phyloP scores from a whole-genome alignment of 2,329 filamentous ascomycete genomes.

The Ophiocordyceps camponoti-floridani region DNA sequence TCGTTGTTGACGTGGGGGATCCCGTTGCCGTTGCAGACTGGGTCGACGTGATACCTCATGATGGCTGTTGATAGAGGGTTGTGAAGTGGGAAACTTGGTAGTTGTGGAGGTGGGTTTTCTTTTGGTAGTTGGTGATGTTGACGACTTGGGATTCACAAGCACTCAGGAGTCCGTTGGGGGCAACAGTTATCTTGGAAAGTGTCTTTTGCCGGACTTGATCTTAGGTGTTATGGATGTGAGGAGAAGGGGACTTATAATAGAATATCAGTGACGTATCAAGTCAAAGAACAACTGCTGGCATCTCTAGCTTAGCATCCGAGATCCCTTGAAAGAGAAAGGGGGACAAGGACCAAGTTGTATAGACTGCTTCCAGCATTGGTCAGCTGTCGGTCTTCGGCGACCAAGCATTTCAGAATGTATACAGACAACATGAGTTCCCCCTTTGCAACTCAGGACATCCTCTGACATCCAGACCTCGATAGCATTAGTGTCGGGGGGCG shows the following conservation, averaged over 20 bases:
- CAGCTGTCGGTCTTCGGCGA: not conserved
- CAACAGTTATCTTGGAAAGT: not conserved
- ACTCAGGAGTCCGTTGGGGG: not conserved
- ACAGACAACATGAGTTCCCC: not conserved
- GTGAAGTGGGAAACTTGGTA: not conserved
- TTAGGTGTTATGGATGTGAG: not conserved
- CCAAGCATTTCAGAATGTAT: not conserved
- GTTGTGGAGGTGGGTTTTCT: too few species aligned
- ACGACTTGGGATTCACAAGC: not conserved
- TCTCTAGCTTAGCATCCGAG: too few species aligned
- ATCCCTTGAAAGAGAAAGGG: not conserved
- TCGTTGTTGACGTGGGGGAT: not conserved
- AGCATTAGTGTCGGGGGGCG: not conserved
- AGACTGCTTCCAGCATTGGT: not conserved
- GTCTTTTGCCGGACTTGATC: not conserved
- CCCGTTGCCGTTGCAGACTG: not conserved
- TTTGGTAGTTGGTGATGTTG: not conserved
- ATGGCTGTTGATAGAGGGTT: not conserved
- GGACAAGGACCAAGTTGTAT: not conserved
- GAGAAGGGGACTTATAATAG: too few species aligned
- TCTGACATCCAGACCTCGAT: not conserved
- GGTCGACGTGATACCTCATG: constrained; percentile 1
- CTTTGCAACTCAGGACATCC: not conserved
- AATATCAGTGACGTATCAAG: too few species aligned
- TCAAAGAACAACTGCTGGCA: too few species aligned